These are phyloP conservation scores for Allium fistulosum DNA, from an alignment of 106 monocot genomes.

Conservation along the genomic window DNA sequence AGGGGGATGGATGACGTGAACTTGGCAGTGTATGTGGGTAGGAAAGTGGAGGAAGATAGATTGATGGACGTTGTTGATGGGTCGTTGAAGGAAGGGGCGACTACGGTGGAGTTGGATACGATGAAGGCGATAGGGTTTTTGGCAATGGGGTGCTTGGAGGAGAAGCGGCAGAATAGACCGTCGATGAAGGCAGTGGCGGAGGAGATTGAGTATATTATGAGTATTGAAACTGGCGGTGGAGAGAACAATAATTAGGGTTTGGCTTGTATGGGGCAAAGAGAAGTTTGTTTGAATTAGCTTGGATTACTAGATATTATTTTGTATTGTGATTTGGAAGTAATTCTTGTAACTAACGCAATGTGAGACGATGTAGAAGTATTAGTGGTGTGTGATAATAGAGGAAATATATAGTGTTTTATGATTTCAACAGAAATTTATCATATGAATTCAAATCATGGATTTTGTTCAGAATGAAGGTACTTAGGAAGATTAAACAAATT, in stretches of 20 bases:
- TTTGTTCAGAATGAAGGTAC: too few species aligned
- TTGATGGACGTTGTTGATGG: slow-evolving; percentile 49
- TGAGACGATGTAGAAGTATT: too few species aligned
- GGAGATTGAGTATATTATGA: slow-evolving; percentile 60
- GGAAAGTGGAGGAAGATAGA: slow-evolving; percentile 37
- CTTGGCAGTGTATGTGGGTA: slow-evolving; percentile 40
- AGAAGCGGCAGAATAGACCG: slow-evolving; percentile 53
- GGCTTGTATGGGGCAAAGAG: too few species aligned
- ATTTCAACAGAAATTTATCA: too few species aligned
- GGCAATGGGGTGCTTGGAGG: slow-evolving; percentile 55
- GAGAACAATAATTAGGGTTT: not conserved
- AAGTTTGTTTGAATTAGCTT: too few species aligned
- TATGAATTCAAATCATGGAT: too few species aligned
- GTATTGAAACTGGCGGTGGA: slow-evolving; percentile 12
- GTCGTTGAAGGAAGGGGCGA: slow-evolving; percentile 21
- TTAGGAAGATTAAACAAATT: too few species aligned
- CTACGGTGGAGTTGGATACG: slow-evolving; percentile 40
- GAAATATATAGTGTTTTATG: too few species aligned
- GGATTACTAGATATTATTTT: too few species aligned
- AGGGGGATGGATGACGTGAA: slow-evolving; percentile 50
- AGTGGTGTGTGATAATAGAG: too few species aligned
- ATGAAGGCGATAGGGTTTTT: slow-evolving; percentile 58
- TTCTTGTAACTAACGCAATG: too few species aligned
- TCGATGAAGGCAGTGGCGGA: slow-evolving; percentile 59
- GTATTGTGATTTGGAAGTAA: too few species aligned